Conservation (phyloP, 202 grass and related monocot genomes). For the Eragrostis tef region DNA sequence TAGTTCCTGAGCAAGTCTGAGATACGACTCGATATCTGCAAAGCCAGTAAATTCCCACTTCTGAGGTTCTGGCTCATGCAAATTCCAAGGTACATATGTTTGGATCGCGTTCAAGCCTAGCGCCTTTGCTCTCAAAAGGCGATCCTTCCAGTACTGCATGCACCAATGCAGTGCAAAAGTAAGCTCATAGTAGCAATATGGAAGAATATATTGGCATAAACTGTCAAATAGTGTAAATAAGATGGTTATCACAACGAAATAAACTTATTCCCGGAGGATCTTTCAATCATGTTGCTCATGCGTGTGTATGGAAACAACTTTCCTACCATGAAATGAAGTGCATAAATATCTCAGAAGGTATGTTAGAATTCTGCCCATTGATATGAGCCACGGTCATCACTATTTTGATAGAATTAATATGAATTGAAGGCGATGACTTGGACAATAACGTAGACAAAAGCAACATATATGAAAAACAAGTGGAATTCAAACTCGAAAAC, state of each 20-base stretch:
- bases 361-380: background rate
- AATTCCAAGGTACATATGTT: conserved; percentile 97
- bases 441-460: background rate
- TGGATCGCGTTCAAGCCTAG: conserved; percentile 93
- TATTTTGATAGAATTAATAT: background rate
- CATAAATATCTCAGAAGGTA: background rate
- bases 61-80: conserved; percentile 77
- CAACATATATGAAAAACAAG: background rate
- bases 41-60: conserved; percentile 75
- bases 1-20: conserved; percentile 85
- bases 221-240: background rate
- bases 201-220: conserved; percentile 8
- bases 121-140: conserved; percentile 87
- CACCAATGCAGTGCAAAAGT: conserved; percentile 34
- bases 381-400: background rate
- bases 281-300: background rate
- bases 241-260: background rate
- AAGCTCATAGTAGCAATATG: conserved; percentile 18
- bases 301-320: background rate
- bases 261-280: conserved; percentile 1
- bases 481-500: conserved; percentile 5
- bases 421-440: background rate
- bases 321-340: background rate
- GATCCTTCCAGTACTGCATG: conserved; percentile 90
- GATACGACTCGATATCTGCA: conserved; percentile 70